These are phyloP conservation scores for Mycosarcoma mackinlayi DNA, from an alignment of 1,284 basidiomycete species.

Conservation along the genomic window DNA sequence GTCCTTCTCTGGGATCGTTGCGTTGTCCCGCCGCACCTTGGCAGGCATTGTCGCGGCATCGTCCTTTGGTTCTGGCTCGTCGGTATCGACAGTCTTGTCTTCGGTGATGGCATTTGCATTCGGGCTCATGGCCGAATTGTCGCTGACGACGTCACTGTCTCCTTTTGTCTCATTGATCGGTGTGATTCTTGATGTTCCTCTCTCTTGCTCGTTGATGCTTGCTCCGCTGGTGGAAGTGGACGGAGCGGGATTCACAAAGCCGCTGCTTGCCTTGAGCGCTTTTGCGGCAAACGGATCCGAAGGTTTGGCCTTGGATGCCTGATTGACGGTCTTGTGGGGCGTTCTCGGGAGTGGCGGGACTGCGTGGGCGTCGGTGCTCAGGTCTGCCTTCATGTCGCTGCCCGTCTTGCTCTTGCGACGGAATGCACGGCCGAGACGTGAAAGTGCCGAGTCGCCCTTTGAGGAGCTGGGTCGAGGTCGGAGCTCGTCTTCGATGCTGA, in stretches of 20 bases:
- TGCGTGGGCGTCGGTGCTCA: slow-evolving; percentile 5
- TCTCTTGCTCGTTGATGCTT: slow-evolving; percentile 11
- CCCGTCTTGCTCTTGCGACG: slow-evolving; percentile 50
- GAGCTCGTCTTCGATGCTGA: slow-evolving; percentile 44
- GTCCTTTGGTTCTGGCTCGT: neutral
- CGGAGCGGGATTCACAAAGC: slow-evolving; percentile 2
- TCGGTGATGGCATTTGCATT: neutral
- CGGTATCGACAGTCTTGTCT: neutral
- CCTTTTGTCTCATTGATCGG: too few species aligned
- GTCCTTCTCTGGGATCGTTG: neutral
- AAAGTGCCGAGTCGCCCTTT: slow-evolving; percentile 38
- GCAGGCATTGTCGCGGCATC: neutral
- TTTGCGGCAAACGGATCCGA: slow-evolving; percentile 28
- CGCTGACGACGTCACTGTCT: too few species aligned
- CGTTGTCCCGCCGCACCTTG: neutral
- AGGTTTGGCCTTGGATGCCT: slow-evolving; percentile 7
- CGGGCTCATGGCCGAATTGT: too few species aligned
- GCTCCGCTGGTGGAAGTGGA: too few species aligned
- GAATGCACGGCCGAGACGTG: slow-evolving; percentile 41
- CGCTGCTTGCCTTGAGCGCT: slow-evolving; percentile 32
- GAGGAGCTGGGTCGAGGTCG: slow-evolving; percentile 1
- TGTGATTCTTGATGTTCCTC: neutral
- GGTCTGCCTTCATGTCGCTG: slow-evolving; percentile 26
- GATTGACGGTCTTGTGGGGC: slow-evolving; percentile 17
- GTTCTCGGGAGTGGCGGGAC: slow-evolving; percentile 25